phyloP scores from a whole-genome alignment of 352 stramenopile genomes.

The Globisporangium polare region DNA sequence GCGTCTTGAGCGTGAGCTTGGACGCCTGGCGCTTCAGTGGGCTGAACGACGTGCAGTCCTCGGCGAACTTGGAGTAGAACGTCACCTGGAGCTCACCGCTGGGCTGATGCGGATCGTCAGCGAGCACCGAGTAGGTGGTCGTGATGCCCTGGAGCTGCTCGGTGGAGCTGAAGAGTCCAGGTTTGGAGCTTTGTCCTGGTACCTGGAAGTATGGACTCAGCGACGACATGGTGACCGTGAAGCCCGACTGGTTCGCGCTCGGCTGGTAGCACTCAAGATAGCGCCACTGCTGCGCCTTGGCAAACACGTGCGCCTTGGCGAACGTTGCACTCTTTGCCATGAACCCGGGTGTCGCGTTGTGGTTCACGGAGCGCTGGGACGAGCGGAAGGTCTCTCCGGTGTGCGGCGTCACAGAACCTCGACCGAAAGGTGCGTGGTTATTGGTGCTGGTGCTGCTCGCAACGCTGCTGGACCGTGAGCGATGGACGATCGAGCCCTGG shows the following conservation, averaged over 20 bases:
- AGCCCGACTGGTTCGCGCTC: constrained; percentile 18
- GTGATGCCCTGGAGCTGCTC: constrained; percentile 28
- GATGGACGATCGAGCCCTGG: constrained; percentile 16
- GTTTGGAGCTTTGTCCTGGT: background rate
- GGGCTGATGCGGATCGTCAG: background rate
- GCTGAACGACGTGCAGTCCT: constrained; percentile 16
- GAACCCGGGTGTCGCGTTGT: constrained; percentile 8
- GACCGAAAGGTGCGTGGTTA: background rate
- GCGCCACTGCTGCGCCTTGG: constrained; percentile 47
- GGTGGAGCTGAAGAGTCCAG: background rate
- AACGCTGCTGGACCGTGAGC: background rate
- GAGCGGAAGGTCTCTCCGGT: background rate
- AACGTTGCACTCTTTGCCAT: constrained; percentile 50
- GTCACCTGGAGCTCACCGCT: constrained; percentile 10
- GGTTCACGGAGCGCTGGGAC: background rate
- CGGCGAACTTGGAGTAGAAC: constrained; percentile 19
- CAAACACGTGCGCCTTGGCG: constrained; percentile 34
- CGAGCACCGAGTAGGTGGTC: constrained; percentile 21
- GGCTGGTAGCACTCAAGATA: constrained; percentile 31
- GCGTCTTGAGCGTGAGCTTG: constrained; percentile 19
- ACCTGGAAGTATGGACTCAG: constrained; percentile 13
- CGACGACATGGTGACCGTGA: constrained; percentile 40
- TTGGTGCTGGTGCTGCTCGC: background rate
- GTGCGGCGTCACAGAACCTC: background rate
- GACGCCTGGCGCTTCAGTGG: constrained; percentile 16